Base-by-base conservation (phyloP, 805 yeast species). In the Ascoidea asiatica region DNA sequence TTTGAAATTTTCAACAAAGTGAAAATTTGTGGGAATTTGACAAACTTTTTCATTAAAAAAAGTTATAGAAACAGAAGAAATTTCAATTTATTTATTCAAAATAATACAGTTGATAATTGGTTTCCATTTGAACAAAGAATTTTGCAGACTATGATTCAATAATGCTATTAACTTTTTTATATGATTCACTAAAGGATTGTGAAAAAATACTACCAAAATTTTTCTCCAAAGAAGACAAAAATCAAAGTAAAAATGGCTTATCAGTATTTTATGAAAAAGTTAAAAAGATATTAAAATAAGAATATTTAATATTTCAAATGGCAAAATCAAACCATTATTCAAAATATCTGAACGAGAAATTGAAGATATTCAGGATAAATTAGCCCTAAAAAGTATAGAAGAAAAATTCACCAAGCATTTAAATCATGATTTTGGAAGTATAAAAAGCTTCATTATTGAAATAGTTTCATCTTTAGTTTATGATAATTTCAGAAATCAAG, bases 371-470 rank as follows among this genome's bases (percentile, higher is more conserved):
- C 35, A 29, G 35, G 8, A 11, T 11, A 29, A 29, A 29, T 2
- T 29, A 29, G 15, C 15, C 15, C 15, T 11, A 11, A 54, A 53
- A 38, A 48, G 59, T 57, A 40, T 53, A 59, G 51, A 70, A 63
- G 40, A 60, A 55, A 45, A 46, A 42, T 41, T 50, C 42, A 35
- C 46, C 35, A 29, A 45, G n/a, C n/a, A n/a, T n/a, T n/a, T n/a
- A 41, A 53, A 45, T 5, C 50, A 60, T 3, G 61, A 59, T 45
- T 47, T 41, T 18, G 46, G 42, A 6, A 38, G 45, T 2, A 46
- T 49, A 11, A 85, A 86, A 53, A 70, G 81, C 1, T 62, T 82
- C 19, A 61, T 82, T 8, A 72, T 88, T 21, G 89, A 83, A 52
- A 68, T 81, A 0, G 58, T 89, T 8, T 70, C 88, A 0, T 69